phyloP scores from a whole-genome alignment of 1,284 basidiomycete genomes.

The Cryptococcus maquisensis region DNA sequence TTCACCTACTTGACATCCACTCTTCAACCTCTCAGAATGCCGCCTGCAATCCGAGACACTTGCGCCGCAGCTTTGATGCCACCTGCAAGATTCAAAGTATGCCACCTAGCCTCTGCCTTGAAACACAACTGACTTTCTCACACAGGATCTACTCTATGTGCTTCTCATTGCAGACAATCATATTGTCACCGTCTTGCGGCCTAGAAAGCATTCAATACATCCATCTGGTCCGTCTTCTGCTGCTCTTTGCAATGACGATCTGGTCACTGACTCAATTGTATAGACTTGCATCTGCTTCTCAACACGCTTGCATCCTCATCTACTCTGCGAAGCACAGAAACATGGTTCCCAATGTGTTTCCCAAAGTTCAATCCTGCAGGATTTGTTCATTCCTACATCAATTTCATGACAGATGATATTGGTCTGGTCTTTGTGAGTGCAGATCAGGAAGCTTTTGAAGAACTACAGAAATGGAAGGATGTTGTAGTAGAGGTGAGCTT shows the following conservation, averaged over 20 bases:
- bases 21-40: slow-evolving; percentile 72
- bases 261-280: neutral
- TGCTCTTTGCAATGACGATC: slow-evolving; percentile 1
- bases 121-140: neutral
- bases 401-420: slow-evolving; percentile 56
- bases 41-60: slow-evolving; percentile 62
- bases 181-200: slow-evolving; percentile 83
- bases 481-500: slow-evolving; percentile 58
- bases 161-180: slow-evolving; percentile 72
- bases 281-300: slow-evolving; percentile 80
- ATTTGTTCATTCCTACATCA: slow-evolving; percentile 90
- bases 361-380: slow-evolving; percentile 88
- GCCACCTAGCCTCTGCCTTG: neutral
- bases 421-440: slow-evolving; percentile 51
- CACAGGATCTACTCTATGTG: slow-evolving; percentile 82
- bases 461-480: slow-evolving; percentile 63
- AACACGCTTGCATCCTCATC: slow-evolving; percentile 65
- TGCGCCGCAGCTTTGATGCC: slow-evolving; percentile 73
- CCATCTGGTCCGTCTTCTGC: slow-evolving; percentile 65
- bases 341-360: slow-evolving; percentile 92
- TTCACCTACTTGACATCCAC: slow-evolving; percentile 75
- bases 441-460: slow-evolving; percentile 50
- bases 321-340: slow-evolving; percentile 70
- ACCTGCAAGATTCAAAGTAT: slow-evolving; percentile 70
- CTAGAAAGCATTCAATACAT: slow-evolving; percentile 89